phyloP scores from a whole-genome alignment of 306 rosid species.

The Adenanthera pavonina region DNA sequence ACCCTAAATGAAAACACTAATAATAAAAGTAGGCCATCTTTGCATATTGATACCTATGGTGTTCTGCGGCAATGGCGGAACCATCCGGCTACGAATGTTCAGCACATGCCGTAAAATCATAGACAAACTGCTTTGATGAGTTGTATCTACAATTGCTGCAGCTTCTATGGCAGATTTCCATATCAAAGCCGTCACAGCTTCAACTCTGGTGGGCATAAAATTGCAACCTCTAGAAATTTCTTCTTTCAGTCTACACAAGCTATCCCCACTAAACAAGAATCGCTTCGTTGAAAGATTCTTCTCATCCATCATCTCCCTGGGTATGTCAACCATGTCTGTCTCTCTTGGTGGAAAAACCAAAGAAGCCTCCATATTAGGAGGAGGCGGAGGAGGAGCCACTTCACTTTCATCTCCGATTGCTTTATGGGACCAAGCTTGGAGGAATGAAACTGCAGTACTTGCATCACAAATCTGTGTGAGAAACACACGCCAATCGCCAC shows the following conservation, averaged over 20 bases:
- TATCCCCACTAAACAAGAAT: not conserved
- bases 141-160: no score
- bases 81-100: not conserved
- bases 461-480: slow-evolving; percentile 37
- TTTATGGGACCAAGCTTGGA: slow-evolving; percentile 24
- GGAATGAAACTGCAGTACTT: not conserved
- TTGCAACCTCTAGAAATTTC: not conserved
- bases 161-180: slow-evolving; percentile 20
- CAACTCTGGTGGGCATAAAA: slow-evolving; percentile 10
- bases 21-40: not conserved
- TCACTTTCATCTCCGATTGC: not conserved
- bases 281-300: not conserved
- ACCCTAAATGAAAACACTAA: no score
- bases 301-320: not conserved
- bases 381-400: not conserved
- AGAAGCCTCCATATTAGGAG: not conserved
- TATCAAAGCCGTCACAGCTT: slow-evolving; percentile 15
- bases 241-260: not conserved
- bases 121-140: not conserved
- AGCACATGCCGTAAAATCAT: not conserved
- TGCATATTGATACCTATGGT: not conserved
- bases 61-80: no score
- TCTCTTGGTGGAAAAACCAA: slow-evolving; percentile 18
- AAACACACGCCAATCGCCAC: slow-evolving; percentile 25
- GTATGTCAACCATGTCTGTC: not conserved